These are phyloP conservation scores for Termitomyces sp. DNA, from an alignment of 768 basidiomycete species.

Conservation along the genomic window DNA sequence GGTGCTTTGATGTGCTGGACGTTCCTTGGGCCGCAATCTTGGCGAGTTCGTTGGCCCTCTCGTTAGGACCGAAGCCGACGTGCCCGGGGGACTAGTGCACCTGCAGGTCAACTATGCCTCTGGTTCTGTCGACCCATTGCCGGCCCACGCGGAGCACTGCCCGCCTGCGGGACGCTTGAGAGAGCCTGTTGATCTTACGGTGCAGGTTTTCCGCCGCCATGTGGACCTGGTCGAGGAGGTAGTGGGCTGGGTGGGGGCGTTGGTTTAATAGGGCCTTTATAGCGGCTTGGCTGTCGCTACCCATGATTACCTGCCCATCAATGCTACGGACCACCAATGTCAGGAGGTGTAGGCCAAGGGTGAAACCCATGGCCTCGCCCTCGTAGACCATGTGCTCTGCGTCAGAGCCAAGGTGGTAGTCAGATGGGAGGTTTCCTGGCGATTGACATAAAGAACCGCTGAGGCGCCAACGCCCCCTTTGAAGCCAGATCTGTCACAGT, in stretches of 20 bases:
- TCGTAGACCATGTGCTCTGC: conserved; percentile 14
- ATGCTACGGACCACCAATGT: no score
- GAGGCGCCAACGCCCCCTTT: no score
- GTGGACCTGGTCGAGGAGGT: not conserved
- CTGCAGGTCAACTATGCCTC: not conserved
- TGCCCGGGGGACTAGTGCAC: not conserved
- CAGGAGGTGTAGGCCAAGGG: not conserved
- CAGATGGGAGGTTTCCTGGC: no score
- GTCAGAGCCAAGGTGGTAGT: not conserved
- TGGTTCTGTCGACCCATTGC: not conserved
- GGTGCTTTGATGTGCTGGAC: no score
- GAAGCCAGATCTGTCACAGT: no score
- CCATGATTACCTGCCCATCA: no score
- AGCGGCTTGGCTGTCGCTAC: not conserved
- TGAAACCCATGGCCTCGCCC: not conserved
- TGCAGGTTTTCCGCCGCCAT: not conserved
- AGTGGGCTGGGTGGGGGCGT: no score
- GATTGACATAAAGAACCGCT: no score
- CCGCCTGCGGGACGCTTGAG: not conserved
- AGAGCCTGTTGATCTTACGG: not conserved
- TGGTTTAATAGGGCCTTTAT: no score
- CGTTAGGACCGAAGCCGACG: not conserved
- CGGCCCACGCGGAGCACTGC: not conserved
- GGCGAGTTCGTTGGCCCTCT: no score
- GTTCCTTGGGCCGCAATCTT: no score